A percentile compares a stretch with the other conserved stretches of the same genome.
phyloP scores from a whole-genome alignment of 163 green algal species.

The Botryococcus braunii region DNA sequence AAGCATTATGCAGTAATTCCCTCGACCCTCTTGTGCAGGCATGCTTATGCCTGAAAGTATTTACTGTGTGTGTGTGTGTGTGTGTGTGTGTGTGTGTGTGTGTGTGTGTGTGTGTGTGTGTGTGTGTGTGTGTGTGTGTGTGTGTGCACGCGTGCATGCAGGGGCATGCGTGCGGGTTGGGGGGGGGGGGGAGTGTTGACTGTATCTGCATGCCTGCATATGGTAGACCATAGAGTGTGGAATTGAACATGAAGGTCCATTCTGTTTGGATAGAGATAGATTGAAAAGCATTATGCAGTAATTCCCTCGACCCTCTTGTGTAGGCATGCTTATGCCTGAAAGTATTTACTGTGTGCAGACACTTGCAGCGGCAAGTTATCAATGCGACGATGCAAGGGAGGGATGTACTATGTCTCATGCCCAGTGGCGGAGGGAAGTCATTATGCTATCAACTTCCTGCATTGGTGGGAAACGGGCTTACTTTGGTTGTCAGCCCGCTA shows the following conservation, averaged over 20 bases:
- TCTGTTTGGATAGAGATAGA: background rate
- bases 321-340: background rate
- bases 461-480: conserved; percentile 16
- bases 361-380: conserved; percentile 61
- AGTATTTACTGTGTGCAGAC: conserved; percentile 25
- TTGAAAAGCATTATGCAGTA: background rate
- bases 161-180: too few relatives aligned
- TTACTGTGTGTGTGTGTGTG: too few relatives aligned
- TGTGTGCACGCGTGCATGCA: too few relatives aligned
- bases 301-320: too few relatives aligned
- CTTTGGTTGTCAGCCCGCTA: conserved; percentile 47
- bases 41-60: background rate
- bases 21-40: background rate
- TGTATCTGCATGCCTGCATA: background rate
- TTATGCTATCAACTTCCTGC: conserved; percentile 69
- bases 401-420: conserved; percentile 54
- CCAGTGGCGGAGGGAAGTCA: conserved; percentile 57
- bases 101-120: too few relatives aligned
- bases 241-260: background rate
- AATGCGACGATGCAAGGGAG: conserved; percentile 50
- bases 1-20: background rate
- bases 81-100: too few relatives aligned
- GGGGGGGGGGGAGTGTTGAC: background rate
- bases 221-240: background rate
- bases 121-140: too few relatives aligned